phyloP scores from a whole-genome alignment of 352 stramenopile species.

The Ophiocytium majus region DNA sequence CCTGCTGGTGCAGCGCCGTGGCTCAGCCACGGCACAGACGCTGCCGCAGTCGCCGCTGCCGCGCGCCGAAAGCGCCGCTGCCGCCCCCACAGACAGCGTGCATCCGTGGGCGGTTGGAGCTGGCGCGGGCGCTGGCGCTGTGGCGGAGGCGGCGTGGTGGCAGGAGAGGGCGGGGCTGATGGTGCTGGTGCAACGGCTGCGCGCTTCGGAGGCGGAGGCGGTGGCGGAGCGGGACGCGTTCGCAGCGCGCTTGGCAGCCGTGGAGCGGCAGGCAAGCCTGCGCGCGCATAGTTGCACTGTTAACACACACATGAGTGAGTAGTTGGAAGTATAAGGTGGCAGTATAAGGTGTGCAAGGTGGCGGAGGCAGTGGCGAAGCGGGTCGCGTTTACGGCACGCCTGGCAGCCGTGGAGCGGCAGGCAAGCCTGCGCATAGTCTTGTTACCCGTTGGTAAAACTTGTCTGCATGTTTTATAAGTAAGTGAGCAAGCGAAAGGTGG shows the following conservation, averaged over 20 bases:
- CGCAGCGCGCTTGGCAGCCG: background rate
- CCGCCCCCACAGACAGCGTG: too few relatives aligned
- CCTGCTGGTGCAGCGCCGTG: background rate
- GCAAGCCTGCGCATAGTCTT: background rate
- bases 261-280: background rate
- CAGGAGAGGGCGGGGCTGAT: background rate
- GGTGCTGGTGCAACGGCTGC: background rate
- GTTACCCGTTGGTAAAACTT: background rate
- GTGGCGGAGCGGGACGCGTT: background rate
- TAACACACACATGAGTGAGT: too few relatives aligned
- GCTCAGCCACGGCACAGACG: too few relatives aligned
- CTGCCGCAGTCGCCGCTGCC: too few relatives aligned
- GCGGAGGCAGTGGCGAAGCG: background rate
- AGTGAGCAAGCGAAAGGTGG: background rate
- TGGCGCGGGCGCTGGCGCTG: too few relatives aligned
- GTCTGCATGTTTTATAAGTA: background rate
- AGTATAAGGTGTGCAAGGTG: background rate
- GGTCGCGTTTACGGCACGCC: background rate
- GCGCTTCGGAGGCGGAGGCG: background rate
- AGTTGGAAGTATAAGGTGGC: background rate
- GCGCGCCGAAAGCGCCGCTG: too few relatives aligned
- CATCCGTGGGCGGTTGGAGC: too few relatives aligned
- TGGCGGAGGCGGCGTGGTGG: background rate
- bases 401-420: background rate
- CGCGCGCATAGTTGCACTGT: too few relatives aligned